Base-by-base conservation (phyloP, 345 rosid species). In the Aurinia saxatilis region DNA sequence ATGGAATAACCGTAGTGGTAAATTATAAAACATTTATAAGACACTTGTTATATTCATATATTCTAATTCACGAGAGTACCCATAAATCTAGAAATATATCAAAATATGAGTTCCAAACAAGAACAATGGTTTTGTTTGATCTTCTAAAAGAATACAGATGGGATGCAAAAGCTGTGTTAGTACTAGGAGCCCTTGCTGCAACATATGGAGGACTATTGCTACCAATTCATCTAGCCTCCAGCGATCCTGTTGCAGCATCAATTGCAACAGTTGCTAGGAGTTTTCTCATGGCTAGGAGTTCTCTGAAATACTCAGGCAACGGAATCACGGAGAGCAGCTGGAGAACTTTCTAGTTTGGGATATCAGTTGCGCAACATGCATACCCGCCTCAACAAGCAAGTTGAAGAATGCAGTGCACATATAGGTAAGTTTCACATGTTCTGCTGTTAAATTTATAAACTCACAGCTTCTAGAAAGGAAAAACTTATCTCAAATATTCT, bases 121-220 rank as follows among this genome's bases (percentile, higher is more conserved):
- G 80, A 57, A 82, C 90, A 25, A 77, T 88, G 82, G 27, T 14
- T 50, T 15, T 81, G 72, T 80, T 91, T 10, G 84, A 85, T 72
- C 75, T 66, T 67, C 81, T 91, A 23, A 76, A 78, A 44, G 78
- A 61, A 19, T 83, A 82, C 55, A 71, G 68, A 71, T 91, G 96
- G 98, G 96, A 80, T 67, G 88, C 84, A 10, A 88, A 91, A 77
- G 38, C 82, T 60, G 86, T 46, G 40, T 50, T 91, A 65, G 72
- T 79, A 37, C 85, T 91, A 37, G 86, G 91, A 63, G 87, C 85
- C 66, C 78, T 88, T 63, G 81, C 85, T 50, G 47, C 75, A 50
- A 65, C 49, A 78, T 88, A 81, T 53, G 86, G 91, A 51, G 80
- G 78, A 70, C 73, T 88, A 59, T 73, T 79, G 75, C 81, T 88